phyloP scores from a whole-genome alignment of 352 stramenopile genomes.

The Globisporangium canariense region DNA sequence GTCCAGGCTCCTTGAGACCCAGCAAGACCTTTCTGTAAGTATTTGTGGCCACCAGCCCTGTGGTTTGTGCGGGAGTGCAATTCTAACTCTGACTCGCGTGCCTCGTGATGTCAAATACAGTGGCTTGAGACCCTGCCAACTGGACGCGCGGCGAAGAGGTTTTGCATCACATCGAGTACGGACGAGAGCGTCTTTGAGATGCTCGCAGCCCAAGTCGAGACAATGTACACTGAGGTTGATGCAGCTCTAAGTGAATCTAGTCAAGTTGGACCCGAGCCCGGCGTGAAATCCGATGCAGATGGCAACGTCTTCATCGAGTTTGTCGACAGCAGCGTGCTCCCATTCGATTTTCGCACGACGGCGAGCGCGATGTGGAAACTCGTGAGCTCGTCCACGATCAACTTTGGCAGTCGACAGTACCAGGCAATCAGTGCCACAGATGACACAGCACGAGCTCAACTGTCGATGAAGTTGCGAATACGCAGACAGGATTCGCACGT shows the following conservation, averaged over 20 bases:
- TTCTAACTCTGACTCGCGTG: background rate
- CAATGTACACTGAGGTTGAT: background rate
- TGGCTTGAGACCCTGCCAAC: slow-evolving; percentile 6
- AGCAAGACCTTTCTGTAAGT: background rate
- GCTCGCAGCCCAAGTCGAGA: background rate
- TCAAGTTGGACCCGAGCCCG: background rate
- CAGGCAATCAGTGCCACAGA: slow-evolving; percentile 3
- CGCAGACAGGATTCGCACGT: background rate
- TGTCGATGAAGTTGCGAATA: slow-evolving; percentile 1
- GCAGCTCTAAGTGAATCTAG: background rate
- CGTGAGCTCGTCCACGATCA: background rate
- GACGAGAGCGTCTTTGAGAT: slow-evolving; percentile 5
- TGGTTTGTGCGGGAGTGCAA: background rate
- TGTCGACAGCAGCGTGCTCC: background rate
- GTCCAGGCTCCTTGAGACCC: background rate
- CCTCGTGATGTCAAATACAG: background rate
- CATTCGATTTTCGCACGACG: background rate
- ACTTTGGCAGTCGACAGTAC: slow-evolving; percentile 1
- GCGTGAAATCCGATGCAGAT: slow-evolving; percentile 1
- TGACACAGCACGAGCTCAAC: background rate
- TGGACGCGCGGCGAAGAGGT: background rate
- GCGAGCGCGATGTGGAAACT: slow-evolving; percentile 10
- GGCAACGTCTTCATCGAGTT: slow-evolving; percentile 11
- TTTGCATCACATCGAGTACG: background rate
- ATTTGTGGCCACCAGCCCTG: background rate